Evolutionary conservation across 805 yeast genomes (phyloP).

Genomic region (Kodamaea sagamina): DNA sequence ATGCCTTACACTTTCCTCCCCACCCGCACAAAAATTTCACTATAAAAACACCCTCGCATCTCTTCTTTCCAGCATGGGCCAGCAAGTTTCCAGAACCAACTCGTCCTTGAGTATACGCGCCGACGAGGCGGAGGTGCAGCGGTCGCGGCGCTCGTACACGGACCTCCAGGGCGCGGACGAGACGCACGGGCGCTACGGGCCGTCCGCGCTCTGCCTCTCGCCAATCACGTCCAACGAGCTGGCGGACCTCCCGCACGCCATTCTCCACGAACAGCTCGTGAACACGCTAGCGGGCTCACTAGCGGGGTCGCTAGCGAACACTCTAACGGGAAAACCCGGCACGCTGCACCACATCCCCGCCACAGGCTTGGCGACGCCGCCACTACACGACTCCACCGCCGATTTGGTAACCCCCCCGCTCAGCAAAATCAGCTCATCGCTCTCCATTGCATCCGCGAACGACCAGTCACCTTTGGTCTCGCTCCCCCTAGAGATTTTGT

Average conservation of each 20-base stretch:
- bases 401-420: not conserved
- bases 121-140: not conserved
- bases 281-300: not conserved
- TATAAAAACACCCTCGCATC: constrained; percentile 1
- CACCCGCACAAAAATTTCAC: constrained; percentile 5
- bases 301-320: not conserved
- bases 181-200: constrained; percentile 10
- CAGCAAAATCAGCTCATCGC: not conserved
- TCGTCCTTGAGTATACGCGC: constrained; percentile 1
- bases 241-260: constrained; percentile 1
- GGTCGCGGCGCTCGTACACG: constrained; percentile 1
- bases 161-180: constrained; percentile 2
- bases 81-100: constrained; percentile 7
- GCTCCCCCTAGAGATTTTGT: constrained; percentile 58
- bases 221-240: constrained; percentile 12
- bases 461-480: constrained; percentile 22
- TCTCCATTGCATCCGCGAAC: constrained; percentile 4
- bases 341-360: not conserved
- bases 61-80: constrained; percentile 7
- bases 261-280: constrained; percentile 7
- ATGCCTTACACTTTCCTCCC: constrained; percentile 9
- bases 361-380: constrained; percentile 11
- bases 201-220: constrained; percentile 12
- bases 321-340: not conserved
- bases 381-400: not conserved